phyloP scores from a whole-genome alignment of 225 moss, liverwort and hornwort species.

The Thuidium tamariscinum region DNA sequence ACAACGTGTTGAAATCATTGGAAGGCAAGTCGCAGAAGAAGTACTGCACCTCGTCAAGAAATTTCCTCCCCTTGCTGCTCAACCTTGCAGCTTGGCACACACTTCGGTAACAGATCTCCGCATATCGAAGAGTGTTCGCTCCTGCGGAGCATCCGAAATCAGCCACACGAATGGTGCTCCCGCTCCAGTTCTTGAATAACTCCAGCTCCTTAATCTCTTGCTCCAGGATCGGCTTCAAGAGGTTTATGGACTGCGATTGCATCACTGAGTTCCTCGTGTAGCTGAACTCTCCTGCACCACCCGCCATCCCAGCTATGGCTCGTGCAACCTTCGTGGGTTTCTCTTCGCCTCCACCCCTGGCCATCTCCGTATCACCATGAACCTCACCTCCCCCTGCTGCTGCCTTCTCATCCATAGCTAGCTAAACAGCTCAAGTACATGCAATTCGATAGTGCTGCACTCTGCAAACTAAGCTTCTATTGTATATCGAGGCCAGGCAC shows the following conservation, averaged over 20 bases:
- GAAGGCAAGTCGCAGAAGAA: slow-evolving; percentile 3
- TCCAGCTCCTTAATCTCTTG: neutral
- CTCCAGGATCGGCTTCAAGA: neutral
- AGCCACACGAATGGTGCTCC: neutral
- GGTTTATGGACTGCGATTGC: neutral
- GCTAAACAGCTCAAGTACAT: neutral
- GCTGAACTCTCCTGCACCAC: slow-evolving; percentile 1
- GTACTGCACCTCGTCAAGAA: slow-evolving; percentile 2
- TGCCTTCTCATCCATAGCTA: neutral
- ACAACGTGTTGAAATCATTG: slow-evolving; percentile 45
- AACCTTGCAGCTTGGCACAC: neutral
- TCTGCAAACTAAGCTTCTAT: neutral
- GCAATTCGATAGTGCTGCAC: neutral
- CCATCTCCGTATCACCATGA: neutral
- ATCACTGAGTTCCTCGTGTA: slow-evolving; percentile 1
- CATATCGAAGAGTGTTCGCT: slow-evolving; percentile 12
- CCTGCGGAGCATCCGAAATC: slow-evolving; percentile 40
- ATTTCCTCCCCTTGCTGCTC: neutral
- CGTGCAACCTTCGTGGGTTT: neutral
- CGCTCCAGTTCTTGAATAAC: neutral
- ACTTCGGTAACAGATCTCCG: slow-evolving; percentile 3
- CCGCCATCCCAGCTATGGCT: neutral
- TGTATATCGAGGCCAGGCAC: neutral
- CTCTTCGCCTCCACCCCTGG: neutral
- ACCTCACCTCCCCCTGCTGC: neutral